phyloP scores from a whole-genome alignment of 1,284 basidiomycete genomes.

The Microbotryum scabiosae region DNA sequence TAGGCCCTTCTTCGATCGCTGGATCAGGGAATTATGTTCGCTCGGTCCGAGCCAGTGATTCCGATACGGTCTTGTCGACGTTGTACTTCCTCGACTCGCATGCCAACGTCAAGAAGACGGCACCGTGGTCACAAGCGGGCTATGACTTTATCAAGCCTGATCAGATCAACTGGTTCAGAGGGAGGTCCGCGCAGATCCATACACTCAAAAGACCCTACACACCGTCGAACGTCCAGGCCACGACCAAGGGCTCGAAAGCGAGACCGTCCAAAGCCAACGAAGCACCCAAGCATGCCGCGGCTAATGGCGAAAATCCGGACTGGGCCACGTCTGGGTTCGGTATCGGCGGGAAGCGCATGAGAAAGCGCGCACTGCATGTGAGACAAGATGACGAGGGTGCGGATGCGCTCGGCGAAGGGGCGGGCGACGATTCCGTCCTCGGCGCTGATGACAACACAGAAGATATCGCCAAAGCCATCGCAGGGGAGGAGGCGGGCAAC shows the following conservation, averaged over 20 bases:
- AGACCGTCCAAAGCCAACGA: too few relatives aligned
- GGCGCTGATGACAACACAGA: too few relatives aligned
- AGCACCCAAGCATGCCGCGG: too few relatives aligned
- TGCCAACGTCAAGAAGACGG: constrained; percentile 19
- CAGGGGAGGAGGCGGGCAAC: too few relatives aligned
- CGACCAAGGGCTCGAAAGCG: background rate
- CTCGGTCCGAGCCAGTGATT: constrained; percentile 18
- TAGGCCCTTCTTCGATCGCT: constrained; percentile 70
- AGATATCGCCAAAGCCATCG: too few relatives aligned
- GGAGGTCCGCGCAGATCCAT: constrained; percentile 22
- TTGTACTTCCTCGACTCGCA: constrained; percentile 92
- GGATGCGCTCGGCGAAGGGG: background rate
- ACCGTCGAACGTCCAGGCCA: constrained; percentile 3
- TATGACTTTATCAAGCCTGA: constrained; percentile 27
- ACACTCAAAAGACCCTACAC: constrained; percentile 18
- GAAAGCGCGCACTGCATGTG: too few relatives aligned
- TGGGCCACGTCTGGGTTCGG: too few relatives aligned
- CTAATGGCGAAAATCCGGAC: too few relatives aligned
- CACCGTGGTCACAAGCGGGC: constrained; percentile 9
- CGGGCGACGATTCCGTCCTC: constrained; percentile 44
- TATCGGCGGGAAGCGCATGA: too few relatives aligned
- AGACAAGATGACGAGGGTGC: background rate
- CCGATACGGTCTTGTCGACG: constrained; percentile 62
- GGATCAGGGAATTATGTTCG: constrained; percentile 69
- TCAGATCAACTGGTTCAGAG: constrained; percentile 32